Evolutionary conservation across 1,284 basidiomycete genomes (phyloP), one percentile per base, ranked within the genome.

Genomic region (Puccinia coronata): DNA sequence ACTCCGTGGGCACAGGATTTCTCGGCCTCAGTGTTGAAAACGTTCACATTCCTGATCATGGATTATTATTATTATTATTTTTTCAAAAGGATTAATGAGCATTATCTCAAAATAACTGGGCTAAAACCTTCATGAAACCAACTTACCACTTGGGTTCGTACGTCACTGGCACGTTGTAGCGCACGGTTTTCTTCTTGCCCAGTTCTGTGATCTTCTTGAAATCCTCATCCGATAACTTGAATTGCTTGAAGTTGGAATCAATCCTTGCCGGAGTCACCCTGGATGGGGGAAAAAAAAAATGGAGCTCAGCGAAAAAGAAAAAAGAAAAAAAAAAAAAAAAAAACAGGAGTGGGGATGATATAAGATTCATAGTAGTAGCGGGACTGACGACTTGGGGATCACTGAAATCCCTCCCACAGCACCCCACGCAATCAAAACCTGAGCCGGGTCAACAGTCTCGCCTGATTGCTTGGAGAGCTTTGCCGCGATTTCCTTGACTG

Each of bases 341-440:
- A n/a, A n/a, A n/a, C n/a, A n/a, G n/a, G n/a, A n/a, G n/a, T n/a
- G n/a, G n/a, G n/a, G n/a, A n/a, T n/a, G n/a, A n/a, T n/a, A n/a
- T n/a, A n/a, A 53, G 41, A 28, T 34, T 28, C 0, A 55, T 6
- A 63, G 23, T 16, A 36, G n/a, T 39, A 63, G 55, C 8, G 1
- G 36, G 28, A 75, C 78, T 80, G 28, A 81, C 74, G 83, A 84
- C 83, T 86, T 86, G 43, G 85, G 85, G 67, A 86, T 85, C 2
- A 85, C 84, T 41, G 82, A 83, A 65, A 84, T 84, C 39, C 85
- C 85, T 41, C 71, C 79, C 74, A 59, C 41, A 53, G 57, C 71
- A 39, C 70, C 79, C 85, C 85, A 86, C 23, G 86, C 85, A 80
- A 86, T 84, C 43, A 86, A 82, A 18, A 86, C 85, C 82, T 86